Conservation (phyloP, 2,329 filamentous ascomycete genomes). For the Phialocephala sp. region DNA sequence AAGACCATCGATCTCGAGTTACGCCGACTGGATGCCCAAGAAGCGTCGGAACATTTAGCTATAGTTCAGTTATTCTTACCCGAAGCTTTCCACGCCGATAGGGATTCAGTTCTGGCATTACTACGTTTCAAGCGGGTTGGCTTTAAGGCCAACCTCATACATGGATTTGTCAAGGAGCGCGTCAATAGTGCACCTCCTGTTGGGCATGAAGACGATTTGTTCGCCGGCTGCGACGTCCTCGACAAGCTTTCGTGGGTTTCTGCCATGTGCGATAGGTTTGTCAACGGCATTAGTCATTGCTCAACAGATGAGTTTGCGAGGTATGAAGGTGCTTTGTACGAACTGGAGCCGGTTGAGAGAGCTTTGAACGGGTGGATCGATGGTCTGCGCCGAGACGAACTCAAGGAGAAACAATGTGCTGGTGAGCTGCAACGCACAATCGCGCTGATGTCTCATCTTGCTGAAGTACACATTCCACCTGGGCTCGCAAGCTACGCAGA, state of each 20-base stretch:
- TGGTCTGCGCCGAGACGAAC: conserved; percentile 78
- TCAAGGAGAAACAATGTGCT: conserved; percentile 83
- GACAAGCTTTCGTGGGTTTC: conserved; percentile 87
- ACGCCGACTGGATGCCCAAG: conserved; percentile 83
- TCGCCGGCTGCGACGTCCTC: conserved; percentile 79
- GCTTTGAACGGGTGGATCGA: conserved; percentile 90
- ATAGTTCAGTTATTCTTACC: conserved; percentile 91
- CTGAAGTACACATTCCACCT: conserved; percentile 76
- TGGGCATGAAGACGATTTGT: conserved; percentile 77
- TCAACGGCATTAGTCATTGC: conserved; percentile 79
- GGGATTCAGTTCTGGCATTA: conserved; percentile 86
- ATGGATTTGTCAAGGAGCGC: conserved; percentile 79
- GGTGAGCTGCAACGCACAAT: conserved; percentile 83
- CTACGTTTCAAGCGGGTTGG: conserved; percentile 85
- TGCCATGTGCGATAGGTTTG: conserved; percentile 83
- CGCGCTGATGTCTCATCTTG: conserved; percentile 84
- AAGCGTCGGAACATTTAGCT: conserved; percentile 84
- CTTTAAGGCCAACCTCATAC: conserved; percentile 85
- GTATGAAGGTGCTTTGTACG: conserved; percentile 81
- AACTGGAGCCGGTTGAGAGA: conserved; percentile 89
- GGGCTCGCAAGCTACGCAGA: conserved; percentile 77
- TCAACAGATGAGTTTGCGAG: conserved; percentile 77
- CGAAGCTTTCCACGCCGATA: conserved; percentile 79
- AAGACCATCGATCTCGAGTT: conserved; percentile 95
- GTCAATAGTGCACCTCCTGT: conserved; percentile 70